These are phyloP conservation scores for Akebia trifoliata DNA, from an alignment of 164 flowering plant genomes.

Conservation along the genomic window DNA sequence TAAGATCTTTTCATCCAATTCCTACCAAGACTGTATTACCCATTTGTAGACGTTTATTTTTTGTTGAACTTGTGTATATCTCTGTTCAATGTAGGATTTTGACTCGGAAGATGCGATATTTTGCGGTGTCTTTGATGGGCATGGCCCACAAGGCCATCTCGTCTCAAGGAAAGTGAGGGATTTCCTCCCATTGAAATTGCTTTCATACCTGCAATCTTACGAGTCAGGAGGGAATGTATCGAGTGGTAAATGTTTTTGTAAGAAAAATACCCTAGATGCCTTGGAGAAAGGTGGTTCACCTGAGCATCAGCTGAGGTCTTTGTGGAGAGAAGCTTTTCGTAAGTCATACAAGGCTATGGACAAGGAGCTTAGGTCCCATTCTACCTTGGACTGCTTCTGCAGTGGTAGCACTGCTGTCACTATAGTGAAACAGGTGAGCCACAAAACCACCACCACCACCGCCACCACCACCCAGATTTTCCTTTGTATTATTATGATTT, in stretches of 20 bases:
- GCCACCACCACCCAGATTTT: no score
- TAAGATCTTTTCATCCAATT: slow-evolving; percentile 28
- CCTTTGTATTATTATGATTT: background rate
- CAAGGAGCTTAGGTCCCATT: slow-evolving; percentile 76
- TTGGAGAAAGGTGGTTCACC: slow-evolving; percentile 36
- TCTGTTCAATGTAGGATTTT: slow-evolving; percentile 58
- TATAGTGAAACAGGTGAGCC: slow-evolving; percentile 70
- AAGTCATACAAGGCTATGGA: slow-evolving; percentile 88
- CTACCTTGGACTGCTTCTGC: slow-evolving; percentile 82
- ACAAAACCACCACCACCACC: background rate
- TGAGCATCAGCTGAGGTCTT: slow-evolving; percentile 39
- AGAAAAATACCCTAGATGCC: slow-evolving; percentile 30
- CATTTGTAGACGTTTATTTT: slow-evolving; percentile 3
- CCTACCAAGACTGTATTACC: background rate
- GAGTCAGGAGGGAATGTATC: slow-evolving; percentile 41
- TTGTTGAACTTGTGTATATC: slow-evolving; percentile 3
- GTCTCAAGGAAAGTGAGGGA: slow-evolving; percentile 93
- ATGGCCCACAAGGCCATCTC: slow-evolving; percentile 89
- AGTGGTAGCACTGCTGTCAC: slow-evolving; percentile 96
- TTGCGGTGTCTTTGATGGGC: slow-evolving; percentile 97
- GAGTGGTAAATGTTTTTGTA: slow-evolving; percentile 35
- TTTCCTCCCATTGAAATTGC: slow-evolving; percentile 60
- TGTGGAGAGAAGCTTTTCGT: slow-evolving; percentile 76
- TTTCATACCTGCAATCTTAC: slow-evolving; percentile 41
- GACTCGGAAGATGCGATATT: slow-evolving; percentile 63